Base-by-base conservation (phyloP, 78 protist genomes). In the slime mould (Dictyostelium discoideum) region DNA sequence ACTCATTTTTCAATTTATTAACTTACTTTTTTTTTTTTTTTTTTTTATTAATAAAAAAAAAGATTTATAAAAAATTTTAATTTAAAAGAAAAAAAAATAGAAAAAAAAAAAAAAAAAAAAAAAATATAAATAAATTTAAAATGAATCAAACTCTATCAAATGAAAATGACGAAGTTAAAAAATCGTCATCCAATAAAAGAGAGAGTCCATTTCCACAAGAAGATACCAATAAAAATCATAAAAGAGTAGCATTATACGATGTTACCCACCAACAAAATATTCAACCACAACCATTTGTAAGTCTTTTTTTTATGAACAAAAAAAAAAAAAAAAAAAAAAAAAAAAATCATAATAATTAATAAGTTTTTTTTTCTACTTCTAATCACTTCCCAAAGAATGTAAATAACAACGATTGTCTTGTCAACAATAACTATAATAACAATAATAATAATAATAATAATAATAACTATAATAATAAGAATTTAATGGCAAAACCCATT, bases 401-500 rank as follows among this genome's bases (percentile, higher is more conserved):
- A 73, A 77, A 77, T 40, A 77, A 40, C 63, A 77, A 32, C 44
- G 29, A 40, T 40, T n/a, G 14, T 24, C 32, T n/a, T n/a, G 76
- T 8, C 11, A 40, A 39, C 44, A 40, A 40, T 18, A 42, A 22
- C 9, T 2, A 24, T 24, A 67, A 67, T 8, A 14, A 37, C 57
- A 76, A 29, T 40, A 9, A 22, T 57, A 76, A 76, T 0, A 74
- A 74, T 18, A 74, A 3, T 6, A 74, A 26, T 74, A 37, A 37
- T 32, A 39, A 24, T 76, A 39, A 39, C 13, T n/a, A 74, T 7
- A 13, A 48, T 48, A 13, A 48, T 54, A 76, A 77, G 40, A 40
- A 20, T 40, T 40, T 60, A 77, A 32, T 77, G 46, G 57, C 57
- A 77, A 77, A 77, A 77, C 46, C 84, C 84, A 77, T 77, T 77